Conservation (phyloP, 768 basidiomycete genomes). For the Lactarius tabidus region DNA sequence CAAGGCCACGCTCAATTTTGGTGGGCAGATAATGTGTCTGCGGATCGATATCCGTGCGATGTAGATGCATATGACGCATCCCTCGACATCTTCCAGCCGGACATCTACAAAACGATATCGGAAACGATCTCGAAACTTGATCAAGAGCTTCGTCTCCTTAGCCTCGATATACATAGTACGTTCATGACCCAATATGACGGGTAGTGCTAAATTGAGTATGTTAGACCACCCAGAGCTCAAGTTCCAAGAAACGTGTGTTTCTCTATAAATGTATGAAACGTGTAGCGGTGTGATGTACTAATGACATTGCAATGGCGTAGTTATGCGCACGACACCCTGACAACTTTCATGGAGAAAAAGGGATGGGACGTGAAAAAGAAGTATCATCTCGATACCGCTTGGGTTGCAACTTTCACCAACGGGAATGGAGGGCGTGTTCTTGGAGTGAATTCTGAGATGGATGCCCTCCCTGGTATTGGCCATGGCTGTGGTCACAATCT, state of each 20-base stretch:
- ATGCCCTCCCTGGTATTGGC: slow-evolving; percentile 40
- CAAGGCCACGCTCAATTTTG: slow-evolving; percentile 18
- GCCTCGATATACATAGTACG: slow-evolving; percentile 69
- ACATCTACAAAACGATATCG: slow-evolving; percentile 34
- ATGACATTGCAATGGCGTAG: slow-evolving; percentile 34
- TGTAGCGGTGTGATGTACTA: background rate
- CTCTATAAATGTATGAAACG: background rate
- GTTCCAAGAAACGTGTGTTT: slow-evolving; percentile 59
- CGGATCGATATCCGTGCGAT: slow-evolving; percentile 11
- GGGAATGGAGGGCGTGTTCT: slow-evolving; percentile 66
- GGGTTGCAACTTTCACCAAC: slow-evolving; percentile 63
- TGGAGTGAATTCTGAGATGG: slow-evolving; percentile 75
- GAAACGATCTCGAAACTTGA: slow-evolving; percentile 50
- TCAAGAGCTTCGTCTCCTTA: slow-evolving; percentile 52
- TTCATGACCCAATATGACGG: background rate
- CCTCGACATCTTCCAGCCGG: slow-evolving; percentile 20
- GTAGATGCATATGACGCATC: slow-evolving; percentile 18
- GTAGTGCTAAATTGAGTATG: background rate
- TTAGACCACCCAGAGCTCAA: slow-evolving; percentile 66
- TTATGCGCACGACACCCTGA: slow-evolving; percentile 67
- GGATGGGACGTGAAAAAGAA: slow-evolving; percentile 63
- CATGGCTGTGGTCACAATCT: slow-evolving; percentile 84
- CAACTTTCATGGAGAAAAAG: slow-evolving; percentile 59
- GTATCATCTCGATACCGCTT: slow-evolving; percentile 66
- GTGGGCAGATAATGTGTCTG: slow-evolving; percentile 13